Evolutionary conservation across 768 basidiomycete species (phyloP).

Genomic region (Termitomyces eurrhizus): DNA sequence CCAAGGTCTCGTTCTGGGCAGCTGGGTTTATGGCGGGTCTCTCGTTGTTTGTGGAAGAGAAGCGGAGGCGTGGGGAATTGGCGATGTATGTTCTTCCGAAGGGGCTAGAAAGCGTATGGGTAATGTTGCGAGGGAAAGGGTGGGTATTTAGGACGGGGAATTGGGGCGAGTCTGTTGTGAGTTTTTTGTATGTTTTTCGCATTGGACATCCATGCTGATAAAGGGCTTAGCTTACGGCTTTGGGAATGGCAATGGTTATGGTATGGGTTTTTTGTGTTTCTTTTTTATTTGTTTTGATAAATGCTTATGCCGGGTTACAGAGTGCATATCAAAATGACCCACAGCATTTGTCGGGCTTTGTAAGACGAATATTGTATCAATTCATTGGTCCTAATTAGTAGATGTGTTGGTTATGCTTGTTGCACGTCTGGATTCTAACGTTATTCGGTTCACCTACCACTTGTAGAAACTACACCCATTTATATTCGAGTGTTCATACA

Average conservation of each 20-base stretch:
- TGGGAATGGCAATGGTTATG: conserved; percentile 93
- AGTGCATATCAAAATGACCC: conserved; percentile 83
- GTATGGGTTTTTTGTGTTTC: conserved; percentile 37
- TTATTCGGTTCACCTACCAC: background rate
- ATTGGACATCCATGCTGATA: conserved; percentile 11
- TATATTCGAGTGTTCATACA: background rate
- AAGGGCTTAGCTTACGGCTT: conserved; percentile 47
- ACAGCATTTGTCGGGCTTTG: conserved; percentile 76
- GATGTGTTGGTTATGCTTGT: background rate
- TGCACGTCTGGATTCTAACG: background rate
- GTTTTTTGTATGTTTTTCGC: conserved; percentile 19
- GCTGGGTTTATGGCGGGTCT: conserved; percentile 73
- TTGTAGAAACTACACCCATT: background rate
- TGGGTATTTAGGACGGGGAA: conserved; percentile 69
- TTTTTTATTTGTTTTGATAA: background rate
- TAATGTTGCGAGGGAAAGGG: conserved; percentile 69
- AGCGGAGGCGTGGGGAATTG: conserved; percentile 81
- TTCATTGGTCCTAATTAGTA: conserved; percentile 80
- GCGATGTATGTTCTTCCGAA: conserved; percentile 93
- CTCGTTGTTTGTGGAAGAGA: conserved; percentile 83
- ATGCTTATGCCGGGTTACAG: conserved; percentile 28
- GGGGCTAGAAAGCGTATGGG: conserved; percentile 88
- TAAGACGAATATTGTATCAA: conserved; percentile 80
- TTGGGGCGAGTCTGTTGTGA: conserved; percentile 63
- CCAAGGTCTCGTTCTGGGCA: conserved; percentile 71